These are phyloP conservation scores for Dioscorea dumetorum DNA, from an alignment of 106 monocot species.

Conservation along the genomic window DNA sequence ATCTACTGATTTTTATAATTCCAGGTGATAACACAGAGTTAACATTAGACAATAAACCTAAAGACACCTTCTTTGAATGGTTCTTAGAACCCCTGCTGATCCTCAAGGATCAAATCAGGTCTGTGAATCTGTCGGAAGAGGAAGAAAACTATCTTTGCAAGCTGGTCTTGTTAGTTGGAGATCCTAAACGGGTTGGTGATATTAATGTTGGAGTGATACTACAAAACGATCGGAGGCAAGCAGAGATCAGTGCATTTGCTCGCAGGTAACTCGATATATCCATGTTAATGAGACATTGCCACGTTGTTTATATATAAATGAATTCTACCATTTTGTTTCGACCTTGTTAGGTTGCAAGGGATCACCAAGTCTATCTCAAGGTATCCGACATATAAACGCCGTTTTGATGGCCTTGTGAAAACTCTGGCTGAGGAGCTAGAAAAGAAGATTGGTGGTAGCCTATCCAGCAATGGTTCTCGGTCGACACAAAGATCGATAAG, in stretches of 20 bases:
- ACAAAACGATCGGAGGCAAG: slow-evolving; percentile 41
- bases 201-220: slow-evolving; percentile 11
- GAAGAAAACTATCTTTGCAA: slow-evolving; percentile 69
- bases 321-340: background rate
- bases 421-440: slow-evolving; percentile 64
- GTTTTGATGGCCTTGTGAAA: slow-evolving; percentile 62
- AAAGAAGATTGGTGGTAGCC: slow-evolving; percentile 39
- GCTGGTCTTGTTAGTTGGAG: slow-evolving; percentile 57
- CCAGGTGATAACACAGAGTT: slow-evolving; percentile 65
- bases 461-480: slow-evolving; percentile 21
- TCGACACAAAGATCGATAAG: slow-evolving; percentile 19
- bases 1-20: background rate
- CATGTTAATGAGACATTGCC: background rate
- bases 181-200: slow-evolving; percentile 32
- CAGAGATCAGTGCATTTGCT: slow-evolving; percentile 77
- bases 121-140: slow-evolving; percentile 54
- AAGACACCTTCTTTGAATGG: slow-evolving; percentile 70
- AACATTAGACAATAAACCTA: slow-evolving; percentile 67
- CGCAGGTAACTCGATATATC: slow-evolving; percentile 45
- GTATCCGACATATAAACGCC: slow-evolving; percentile 65
- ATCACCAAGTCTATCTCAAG: slow-evolving; percentile 93
- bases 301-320: too few species aligned
- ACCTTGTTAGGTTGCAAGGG: slow-evolving; percentile 47
- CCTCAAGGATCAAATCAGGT: slow-evolving; percentile 80
- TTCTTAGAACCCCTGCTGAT: slow-evolving; percentile 90